Evolutionary conservation across 2,329 filamentous ascomycete genomes (phyloP), one percentile per base, ranked within the genome.

Genomic region (Cytospora mali): DNA sequence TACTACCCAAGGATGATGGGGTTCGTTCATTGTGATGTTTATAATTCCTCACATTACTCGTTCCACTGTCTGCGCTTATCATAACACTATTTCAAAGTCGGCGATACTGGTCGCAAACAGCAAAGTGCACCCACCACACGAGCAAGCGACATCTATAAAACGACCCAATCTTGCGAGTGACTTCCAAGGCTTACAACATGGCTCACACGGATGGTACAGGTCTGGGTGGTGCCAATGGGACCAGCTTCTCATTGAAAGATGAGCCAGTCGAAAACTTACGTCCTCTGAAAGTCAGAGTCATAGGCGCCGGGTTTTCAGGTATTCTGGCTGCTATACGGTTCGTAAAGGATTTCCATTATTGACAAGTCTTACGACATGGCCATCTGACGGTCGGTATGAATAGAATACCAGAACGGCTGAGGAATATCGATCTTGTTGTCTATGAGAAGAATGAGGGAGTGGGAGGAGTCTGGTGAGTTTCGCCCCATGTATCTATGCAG

Each of bases 361-460:
- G 18, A 16, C 35, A 39, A 6, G 9, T 29, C 18, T 23, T 16
- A 28, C 11, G 18, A 4, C 52, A 28, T 4, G 21, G 14, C 14
- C 11, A 28, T 31, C 51, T 62, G 48, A 62, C 31, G 33, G 21
- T 28, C 11, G n/a, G n/a, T n/a, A 1, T 18, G 13, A 13, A 39
- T 21, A 73, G 72, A 35, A 75, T 76, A 46, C 74, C 74, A 0
- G 72, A 76, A 58, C 68, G 66, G 29, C 66, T 76, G 10, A 68
- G 72, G 23, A 75, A 75, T 29, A 64, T 75, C 4, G 74, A 75
- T 50, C 66, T 76, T 25, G 68, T 69, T 0, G 72, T 75, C 1
- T 75, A 75, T 55, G 74, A 75, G 61, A 75, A 75, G 68, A 74
- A 74, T 31, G 71, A 73, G 3, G 69, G 67, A 4, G 62, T 75